Base-by-base conservation (phyloP, 2,329 filamentous ascomycete genomes). In the Hypocrella siamensis region DNA sequence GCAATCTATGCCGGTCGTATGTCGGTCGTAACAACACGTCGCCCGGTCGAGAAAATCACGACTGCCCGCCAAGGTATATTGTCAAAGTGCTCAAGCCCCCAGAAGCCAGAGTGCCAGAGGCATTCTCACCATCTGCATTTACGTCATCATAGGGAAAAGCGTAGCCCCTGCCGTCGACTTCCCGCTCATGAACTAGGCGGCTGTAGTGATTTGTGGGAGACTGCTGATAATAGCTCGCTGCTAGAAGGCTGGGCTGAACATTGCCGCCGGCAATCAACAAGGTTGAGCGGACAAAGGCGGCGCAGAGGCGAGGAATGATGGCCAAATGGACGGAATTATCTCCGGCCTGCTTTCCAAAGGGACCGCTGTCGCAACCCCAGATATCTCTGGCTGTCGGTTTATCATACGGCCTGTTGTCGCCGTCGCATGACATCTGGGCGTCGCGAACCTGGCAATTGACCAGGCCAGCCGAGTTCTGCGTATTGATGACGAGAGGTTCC, bases 81-180 rank as follows among this genome's bases (percentile, higher is more conserved):
- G 43, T 50, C 34, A 56, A 34, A 10, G 30, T 40, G 3, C 45
- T 35, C 0, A 47, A 45, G 8, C 30, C 35, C 1, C 40, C 43
- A 2, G 49, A 48, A 0, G 43, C 31, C 12, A 57, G 45, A 11
- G 46, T 37, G 0, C 53, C 56, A 2, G 56, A 56, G 3, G 67
- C 65, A 45, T 77, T 69, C 39, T 61, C 54, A 14, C 62, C 68
- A 36, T 61, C 56, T 0, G 71, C 65, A 33, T 70, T 67, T 14
- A 80, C 75, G 45, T 80, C 75, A 43, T 80, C 75, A 41, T 78
- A 80, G 0, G 75, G 61, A 44, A 79, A 80, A 1, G 70, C 67
- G 45, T 80, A 80, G 0, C 75, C 75, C 28, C 59, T 54, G 1
- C 64, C 63, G 46, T 78, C 71, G 4, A 63, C 45, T 51, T 76